Base-by-base conservation (phyloP, 805 yeast genomes). In the Ogataea zsoltii region DNA sequence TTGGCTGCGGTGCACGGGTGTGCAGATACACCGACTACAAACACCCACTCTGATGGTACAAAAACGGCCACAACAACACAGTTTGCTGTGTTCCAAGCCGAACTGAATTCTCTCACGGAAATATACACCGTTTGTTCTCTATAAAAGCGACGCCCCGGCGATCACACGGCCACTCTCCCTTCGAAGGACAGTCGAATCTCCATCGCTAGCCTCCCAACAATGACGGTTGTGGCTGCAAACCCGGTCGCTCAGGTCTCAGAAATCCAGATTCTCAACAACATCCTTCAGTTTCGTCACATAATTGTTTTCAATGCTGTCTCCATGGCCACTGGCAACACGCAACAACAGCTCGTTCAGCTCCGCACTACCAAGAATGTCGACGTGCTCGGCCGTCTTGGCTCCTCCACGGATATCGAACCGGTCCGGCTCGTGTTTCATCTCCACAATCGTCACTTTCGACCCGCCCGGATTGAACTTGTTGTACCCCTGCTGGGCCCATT, bases 311-410 rank as follows among this genome's bases (percentile, higher is more conserved):
- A 94, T 86, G 15, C 71, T 64, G 38, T 80, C 80, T 2, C 95
- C 96, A 29, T 72, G 64, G 0, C 99, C 99, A 34, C 88, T 73
- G 1, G 91, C 97, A 14, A 94, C 89, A 50, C 78, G 77, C 44
- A 92, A 70, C 11, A 94, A 72, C 58, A 91, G 70, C 60, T 94
- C 99, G 62, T 94, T 94, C 62, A 94, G 71, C 60, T 85, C 96
- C 1, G 97, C 88, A 51, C 96, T 82, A 2, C 99, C 99, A 38
- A 94, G 72, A 38, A 94, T 91, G 62, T 94, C 99, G 23, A 94
- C 99, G 65, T 94, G 99, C 58, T 94, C 99, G 1, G 98, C 97
- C 0, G 97, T 92, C 62, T 86, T 87, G 10, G 97, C 95, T 12
- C 99, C 99, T 19, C 99, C 99, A 53, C 99, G 77, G 28, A 94